These are phyloP conservation scores for Heliamphora pulchella DNA, from an alignment of 179 eudicot genomes.

Conservation along the genomic window DNA sequence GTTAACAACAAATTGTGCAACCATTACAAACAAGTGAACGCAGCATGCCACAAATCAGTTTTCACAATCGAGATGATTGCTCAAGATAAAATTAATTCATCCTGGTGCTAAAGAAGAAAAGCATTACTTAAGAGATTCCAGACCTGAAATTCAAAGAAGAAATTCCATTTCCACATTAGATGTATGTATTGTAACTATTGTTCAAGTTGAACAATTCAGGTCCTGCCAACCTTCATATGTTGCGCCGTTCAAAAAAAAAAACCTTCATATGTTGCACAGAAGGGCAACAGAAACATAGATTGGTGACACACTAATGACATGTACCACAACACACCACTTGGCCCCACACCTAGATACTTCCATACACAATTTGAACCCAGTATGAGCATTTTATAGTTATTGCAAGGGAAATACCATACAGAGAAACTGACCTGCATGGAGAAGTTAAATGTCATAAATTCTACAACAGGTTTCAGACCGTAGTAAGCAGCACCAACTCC, in stretches of 20 bases:
- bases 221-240: not conserved
- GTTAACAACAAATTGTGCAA: not conserved
- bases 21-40: not conserved
- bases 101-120: not conserved
- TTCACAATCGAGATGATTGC: too few relatives aligned
- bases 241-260: not conserved
- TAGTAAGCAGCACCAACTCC: constrained; percentile 93
- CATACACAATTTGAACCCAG: not conserved
- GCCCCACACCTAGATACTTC: not conserved
- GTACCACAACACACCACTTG: not conserved
- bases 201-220: not conserved
- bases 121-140: not conserved
- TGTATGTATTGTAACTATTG: not conserved
- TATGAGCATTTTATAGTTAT: not conserved
- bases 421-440: constrained; percentile 73
- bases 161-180: not conserved
- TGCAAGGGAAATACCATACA: not conserved
- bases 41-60: not conserved
- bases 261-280: not conserved
- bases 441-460: constrained; percentile 95
- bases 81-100: not conserved
- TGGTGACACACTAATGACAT: not conserved
- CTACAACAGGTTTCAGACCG: constrained; percentile 63
- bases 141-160: not conserved
- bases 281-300: not conserved